Evolutionary conservation across 192 early-diverging fungal species (phyloP), one percentile per base, ranked within the genome.

Genomic region (Powellomyces hirtus): DNA sequence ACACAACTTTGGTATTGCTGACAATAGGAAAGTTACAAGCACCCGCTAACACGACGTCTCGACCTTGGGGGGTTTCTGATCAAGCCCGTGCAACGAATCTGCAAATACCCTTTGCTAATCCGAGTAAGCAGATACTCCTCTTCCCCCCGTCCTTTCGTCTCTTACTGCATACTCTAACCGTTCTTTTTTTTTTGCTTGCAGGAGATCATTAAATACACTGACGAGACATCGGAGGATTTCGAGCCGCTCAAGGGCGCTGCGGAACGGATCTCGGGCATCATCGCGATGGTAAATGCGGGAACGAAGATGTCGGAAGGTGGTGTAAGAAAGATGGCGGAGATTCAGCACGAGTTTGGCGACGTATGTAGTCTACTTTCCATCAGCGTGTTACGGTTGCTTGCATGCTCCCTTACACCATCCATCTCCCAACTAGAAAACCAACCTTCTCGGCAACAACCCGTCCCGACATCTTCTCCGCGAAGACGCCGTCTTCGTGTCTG

Each of bases 81-180:
- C 78, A 99, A 99, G 50, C 97, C 97, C 6, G 88, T 99, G 4
- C 98, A 99, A 79, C 88, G 98, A 60, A 96, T 99, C 59, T 99
- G 98, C 87, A 98, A 98, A 79, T 99, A 99, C 77, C 95, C 96
- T 33, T 76, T 99, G 64, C 85, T 99, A 20, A 66, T 85, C 16
- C 66, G 75, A 62, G 81, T 71, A 71, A 16, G 65, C 36, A n/a
- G n/a, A n/a, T n/a, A n/a, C n/a, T n/a, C n/a, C n/a, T n/a, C n/a
- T n/a, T n/a, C 33, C 30, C 37, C 18, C n/a, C 36, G 0, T 2
- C 1, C 38, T n/a, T n/a, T n/a, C n/a, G n/a, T n/a, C n/a, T n/a
- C n/a, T n/a, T n/a, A n/a, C n/a, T n/a, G n/a, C n/a, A n/a, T n/a
- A n/a, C n/a, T 22, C n/a, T n/a, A n/a, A n/a, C n/a, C n/a, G n/a